phyloP scores from a whole-genome alignment of 768 basidiomycete genomes.

The Suillus americanus region DNA sequence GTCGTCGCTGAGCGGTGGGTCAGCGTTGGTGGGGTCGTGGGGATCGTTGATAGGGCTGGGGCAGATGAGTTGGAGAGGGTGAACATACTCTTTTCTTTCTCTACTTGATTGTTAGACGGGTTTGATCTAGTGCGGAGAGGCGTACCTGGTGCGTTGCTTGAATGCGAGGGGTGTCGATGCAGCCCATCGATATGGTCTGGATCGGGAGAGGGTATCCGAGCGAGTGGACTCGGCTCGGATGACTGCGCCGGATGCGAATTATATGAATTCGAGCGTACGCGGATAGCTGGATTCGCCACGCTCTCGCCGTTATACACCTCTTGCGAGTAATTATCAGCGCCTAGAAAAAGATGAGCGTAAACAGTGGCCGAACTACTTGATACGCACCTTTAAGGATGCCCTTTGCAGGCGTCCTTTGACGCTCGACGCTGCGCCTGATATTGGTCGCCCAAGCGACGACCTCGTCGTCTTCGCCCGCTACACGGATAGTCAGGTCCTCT shows the following conservation, averaged over 20 bases:
- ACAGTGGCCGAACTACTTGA: not conserved
- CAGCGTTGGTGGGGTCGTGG: constrained; percentile 47
- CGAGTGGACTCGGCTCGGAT: constrained; percentile 69
- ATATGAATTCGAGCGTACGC: constrained; percentile 84
- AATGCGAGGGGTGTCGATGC: constrained; percentile 63
- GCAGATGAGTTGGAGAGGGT: constrained; percentile 88
- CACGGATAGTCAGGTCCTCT: constrained; percentile 73
- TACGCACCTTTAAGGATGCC: constrained; percentile 81
- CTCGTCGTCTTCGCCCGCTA: constrained; percentile 53
- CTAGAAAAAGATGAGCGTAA: constrained; percentile 34
- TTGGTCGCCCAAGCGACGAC: constrained; percentile 79
- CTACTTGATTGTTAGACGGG: constrained; percentile 35
- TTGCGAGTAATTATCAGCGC: constrained; percentile 70
- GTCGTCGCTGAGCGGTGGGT: constrained; percentile 72
- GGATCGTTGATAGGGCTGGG: constrained; percentile 71
- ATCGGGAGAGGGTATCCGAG: constrained; percentile 80
- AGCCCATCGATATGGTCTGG: constrained; percentile 88
- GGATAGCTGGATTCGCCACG: constrained; percentile 38
- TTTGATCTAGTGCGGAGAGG: constrained; percentile 20
- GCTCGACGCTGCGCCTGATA: constrained; percentile 71
- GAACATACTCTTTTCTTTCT: constrained; percentile 56
- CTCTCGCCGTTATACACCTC: constrained; percentile 48
- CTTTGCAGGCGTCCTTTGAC: constrained; percentile 61
- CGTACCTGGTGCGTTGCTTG: constrained; percentile 31
- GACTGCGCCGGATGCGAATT: constrained; percentile 46